Percentiles rank a stretch among this genome's conserved stretches.
Evolutionary conservation across 2,329 filamentous ascomycete genomes (phyloP).

Genomic region (Grosmannia clavigera): DNA sequence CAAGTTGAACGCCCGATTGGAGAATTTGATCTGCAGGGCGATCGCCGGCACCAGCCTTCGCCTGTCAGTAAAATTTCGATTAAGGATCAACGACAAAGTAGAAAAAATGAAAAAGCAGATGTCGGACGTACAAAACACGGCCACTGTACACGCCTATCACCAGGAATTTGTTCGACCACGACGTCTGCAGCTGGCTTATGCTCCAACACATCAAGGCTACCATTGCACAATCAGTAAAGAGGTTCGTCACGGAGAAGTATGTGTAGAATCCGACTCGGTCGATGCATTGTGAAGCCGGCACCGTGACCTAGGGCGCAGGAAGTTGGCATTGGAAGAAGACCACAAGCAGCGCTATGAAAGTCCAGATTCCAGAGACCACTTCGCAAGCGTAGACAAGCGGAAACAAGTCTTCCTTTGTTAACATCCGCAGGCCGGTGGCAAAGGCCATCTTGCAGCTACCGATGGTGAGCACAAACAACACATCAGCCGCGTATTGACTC

Average conservation of each 20-base stretch:
- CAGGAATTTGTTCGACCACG: neutral
- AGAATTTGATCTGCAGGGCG: neutral
- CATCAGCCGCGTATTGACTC: slow-evolving; percentile 2
- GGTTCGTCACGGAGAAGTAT: slow-evolving; percentile 1
- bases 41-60: neutral
- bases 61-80: neutral
- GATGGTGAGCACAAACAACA: neutral
- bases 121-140: neutral
- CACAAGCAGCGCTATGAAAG: neutral
- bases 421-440: neutral
- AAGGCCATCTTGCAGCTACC: neutral
- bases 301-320: neutral
- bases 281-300: neutral
- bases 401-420: neutral
- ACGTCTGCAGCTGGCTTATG: neutral
- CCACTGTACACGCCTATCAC: neutral
- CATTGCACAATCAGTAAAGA: neutral
- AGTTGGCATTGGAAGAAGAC: slow-evolving; percentile 3
- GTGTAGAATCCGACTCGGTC: neutral
- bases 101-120: neutral
- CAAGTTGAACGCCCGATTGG: neutral
- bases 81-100: neutral
- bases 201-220: neutral
- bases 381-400: neutral
- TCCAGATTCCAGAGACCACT: neutral